Percentiles rank a stretch among this genome's conserved stretches.
Evolutionary conservation across 2,329 filamentous ascomycete species (phyloP).

Genomic region (Penicillium concentricum): DNA sequence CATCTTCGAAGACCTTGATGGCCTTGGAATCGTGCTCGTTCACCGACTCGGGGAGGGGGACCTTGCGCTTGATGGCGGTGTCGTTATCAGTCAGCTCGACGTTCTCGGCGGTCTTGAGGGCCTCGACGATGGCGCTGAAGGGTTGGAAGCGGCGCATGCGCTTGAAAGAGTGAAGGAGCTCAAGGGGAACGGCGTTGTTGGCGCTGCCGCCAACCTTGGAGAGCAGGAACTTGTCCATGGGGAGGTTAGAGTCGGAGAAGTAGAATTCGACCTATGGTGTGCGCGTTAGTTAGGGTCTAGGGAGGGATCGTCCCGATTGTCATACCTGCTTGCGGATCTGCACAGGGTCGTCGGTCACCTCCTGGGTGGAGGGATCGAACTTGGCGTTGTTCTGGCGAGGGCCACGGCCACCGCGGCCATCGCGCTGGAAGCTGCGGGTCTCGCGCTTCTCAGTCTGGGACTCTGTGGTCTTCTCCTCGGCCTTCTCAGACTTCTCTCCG

Average conservation of each 20-base stretch:
- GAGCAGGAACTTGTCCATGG: slow-evolving; percentile 84
- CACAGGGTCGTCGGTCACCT: slow-evolving; percentile 72
- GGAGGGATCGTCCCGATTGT: not conserved
- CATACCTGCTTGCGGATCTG: slow-evolving; percentile 79
- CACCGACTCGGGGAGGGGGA: slow-evolving; percentile 58
- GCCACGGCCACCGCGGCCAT: slow-evolving; percentile 28
- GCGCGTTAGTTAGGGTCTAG: slow-evolving; percentile 3
- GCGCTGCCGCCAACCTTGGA: slow-evolving; percentile 72
- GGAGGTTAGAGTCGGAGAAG: slow-evolving; percentile 88
- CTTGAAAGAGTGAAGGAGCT: slow-evolving; percentile 80
- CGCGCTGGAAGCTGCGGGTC: slow-evolving; percentile 24
- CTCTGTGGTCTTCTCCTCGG: slow-evolving; percentile 27
- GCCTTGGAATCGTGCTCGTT: slow-evolving; percentile 56
- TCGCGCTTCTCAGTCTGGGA: slow-evolving; percentile 23
- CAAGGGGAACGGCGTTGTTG: slow-evolving; percentile 70
- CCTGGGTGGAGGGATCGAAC: slow-evolving; percentile 65
- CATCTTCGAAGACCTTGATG: slow-evolving; percentile 59
- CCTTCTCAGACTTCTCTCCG: slow-evolving; percentile 39
- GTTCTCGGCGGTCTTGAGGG: slow-evolving; percentile 72
- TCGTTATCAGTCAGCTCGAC: slow-evolving; percentile 74
- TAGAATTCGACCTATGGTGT: slow-evolving; percentile 80
- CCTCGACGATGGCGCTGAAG: slow-evolving; percentile 76
- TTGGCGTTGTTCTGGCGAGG: slow-evolving; percentile 59
- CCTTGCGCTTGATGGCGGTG: slow-evolving; percentile 73
- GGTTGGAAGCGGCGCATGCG: slow-evolving; percentile 95